Percentiles rank a stretch among this genome's conserved stretches.
Conservation (phyloP, 2,329 filamentous ascomycete species). For the Xylaria sp. region DNA sequence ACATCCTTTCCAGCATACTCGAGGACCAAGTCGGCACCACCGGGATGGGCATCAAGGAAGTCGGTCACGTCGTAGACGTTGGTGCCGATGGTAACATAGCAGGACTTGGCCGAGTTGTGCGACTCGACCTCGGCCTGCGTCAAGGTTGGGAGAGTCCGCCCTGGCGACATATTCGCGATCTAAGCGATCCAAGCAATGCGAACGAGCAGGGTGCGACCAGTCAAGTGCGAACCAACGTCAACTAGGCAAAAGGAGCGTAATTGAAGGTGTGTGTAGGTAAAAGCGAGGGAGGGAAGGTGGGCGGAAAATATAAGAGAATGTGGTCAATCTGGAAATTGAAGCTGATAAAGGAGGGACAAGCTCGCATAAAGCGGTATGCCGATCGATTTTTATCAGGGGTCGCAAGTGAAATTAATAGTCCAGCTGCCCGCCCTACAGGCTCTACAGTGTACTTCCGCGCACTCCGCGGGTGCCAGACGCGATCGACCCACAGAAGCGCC, state of each 20-base stretch:
- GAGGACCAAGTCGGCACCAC: slow-evolving; percentile 86
- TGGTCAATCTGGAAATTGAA: slow-evolving; percentile 13
- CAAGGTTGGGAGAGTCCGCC: slow-evolving; percentile 84
- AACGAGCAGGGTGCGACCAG: neutral
- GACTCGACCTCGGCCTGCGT: slow-evolving; percentile 81
- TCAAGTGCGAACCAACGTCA: neutral
- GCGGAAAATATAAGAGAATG: slow-evolving; percentile 16
- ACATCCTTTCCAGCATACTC: slow-evolving; percentile 93
- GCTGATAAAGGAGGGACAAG: slow-evolving; percentile 29
- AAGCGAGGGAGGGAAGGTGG: slow-evolving; percentile 13
- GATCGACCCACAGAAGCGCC: slow-evolving; percentile 36
- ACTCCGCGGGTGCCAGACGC: slow-evolving; percentile 32
- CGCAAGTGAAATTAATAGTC: slow-evolving; percentile 38
- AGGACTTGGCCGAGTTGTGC: slow-evolving; percentile 83
- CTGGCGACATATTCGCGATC: slow-evolving; percentile 71
- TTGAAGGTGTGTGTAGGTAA: slow-evolving; percentile 12
- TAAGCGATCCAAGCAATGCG: neutral
- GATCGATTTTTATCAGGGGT: slow-evolving; percentile 27
- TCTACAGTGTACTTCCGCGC: slow-evolving; percentile 16
- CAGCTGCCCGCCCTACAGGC: slow-evolving; percentile 1
- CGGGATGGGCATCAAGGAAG: slow-evolving; percentile 90
- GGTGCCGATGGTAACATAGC: slow-evolving; percentile 89
- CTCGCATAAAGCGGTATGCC: slow-evolving; percentile 17
- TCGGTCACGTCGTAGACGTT: slow-evolving; percentile 96
- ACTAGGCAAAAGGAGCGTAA: neutral